phyloP scores from a whole-genome alignment of 2,329 filamentous ascomycete species.

The Tolypocladium endophyticum region DNA sequence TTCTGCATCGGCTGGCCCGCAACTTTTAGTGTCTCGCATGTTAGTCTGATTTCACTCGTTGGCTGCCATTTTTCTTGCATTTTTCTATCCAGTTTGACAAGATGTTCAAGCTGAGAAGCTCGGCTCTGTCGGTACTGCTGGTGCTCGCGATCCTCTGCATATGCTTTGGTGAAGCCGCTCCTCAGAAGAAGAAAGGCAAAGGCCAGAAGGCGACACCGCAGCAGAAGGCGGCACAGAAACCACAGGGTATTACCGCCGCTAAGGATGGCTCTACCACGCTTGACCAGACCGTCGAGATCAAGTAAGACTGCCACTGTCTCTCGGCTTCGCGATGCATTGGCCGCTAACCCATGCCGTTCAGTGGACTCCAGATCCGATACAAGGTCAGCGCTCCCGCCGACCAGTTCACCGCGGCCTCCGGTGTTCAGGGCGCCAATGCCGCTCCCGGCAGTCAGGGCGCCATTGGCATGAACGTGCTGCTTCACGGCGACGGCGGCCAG shows the following conservation, averaged over 20 bases:
- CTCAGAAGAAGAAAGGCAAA: background rate
- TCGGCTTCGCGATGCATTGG: background rate
- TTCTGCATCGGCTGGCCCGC: constrained; percentile 1
- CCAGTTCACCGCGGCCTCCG: constrained; percentile 38
- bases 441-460: constrained; percentile 18
- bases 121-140: background rate
- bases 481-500: constrained; percentile 50
- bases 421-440: constrained; percentile 33
- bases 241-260: constrained; percentile 27
- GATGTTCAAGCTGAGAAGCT: background rate
- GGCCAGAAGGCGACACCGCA: background rate
- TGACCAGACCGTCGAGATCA: constrained; percentile 42
- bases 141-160: background rate
- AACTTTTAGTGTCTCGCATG: background rate
- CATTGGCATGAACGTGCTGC: constrained; percentile 44
- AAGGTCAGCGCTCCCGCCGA: constrained; percentile 43
- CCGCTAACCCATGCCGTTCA: constrained; percentile 10
- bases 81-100: background rate
- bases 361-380: constrained; percentile 43
- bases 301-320: constrained; percentile 22
- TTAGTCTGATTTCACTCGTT: background rate
- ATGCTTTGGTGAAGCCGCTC: background rate
- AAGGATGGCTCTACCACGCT: constrained; percentile 45
- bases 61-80: background rate
- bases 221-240: constrained; percentile 12